A percentile compares a stretch with the other conserved stretches of the same genome.
Evolutionary conservation across 805 yeast species (phyloP).

Genomic region (Zygoascus tannicola): DNA sequence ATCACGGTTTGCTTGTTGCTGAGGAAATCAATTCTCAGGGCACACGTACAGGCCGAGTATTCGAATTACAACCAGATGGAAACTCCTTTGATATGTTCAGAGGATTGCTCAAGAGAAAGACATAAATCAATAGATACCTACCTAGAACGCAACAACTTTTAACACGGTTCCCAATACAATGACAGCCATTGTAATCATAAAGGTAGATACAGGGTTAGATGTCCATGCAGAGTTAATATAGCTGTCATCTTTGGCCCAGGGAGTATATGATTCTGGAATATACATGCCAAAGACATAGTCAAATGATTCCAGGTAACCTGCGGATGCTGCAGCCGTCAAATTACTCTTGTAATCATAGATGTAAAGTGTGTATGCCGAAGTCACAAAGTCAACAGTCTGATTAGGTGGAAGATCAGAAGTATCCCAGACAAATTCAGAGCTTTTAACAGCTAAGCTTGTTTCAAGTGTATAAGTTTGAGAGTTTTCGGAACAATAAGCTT

Average conservation of each 20-base stretch:
- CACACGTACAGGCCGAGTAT: conserved; percentile 42
- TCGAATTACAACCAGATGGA: conserved; percentile 90
- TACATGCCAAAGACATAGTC: conserved; percentile 30
- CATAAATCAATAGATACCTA: not conserved
- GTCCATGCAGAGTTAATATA: conserved; percentile 14
- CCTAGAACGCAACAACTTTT: conserved; percentile 9
- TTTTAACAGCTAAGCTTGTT: conserved; percentile 22
- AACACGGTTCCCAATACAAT: conserved; percentile 13
- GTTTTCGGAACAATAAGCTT: conserved; percentile 31
- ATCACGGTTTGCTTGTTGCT: conserved; percentile 76
- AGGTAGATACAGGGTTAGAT: conserved; percentile 13
- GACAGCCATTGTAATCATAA: conserved; percentile 14
- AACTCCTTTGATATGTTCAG: conserved; percentile 92
- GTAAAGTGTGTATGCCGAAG: conserved; percentile 30
- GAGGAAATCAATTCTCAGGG: conserved; percentile 47
- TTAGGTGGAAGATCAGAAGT: conserved; percentile 25
- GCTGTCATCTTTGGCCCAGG: conserved; percentile 22
- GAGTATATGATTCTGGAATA: conserved; percentile 29
- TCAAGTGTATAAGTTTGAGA: conserved; percentile 31
- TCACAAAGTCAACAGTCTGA: conserved; percentile 21
- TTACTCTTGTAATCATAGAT: conserved; percentile 29
- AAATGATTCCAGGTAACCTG: conserved; percentile 29
- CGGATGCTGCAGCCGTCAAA: conserved; percentile 22
- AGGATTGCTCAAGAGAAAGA: conserved; percentile 40
- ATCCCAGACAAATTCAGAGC: conserved; percentile 30